A percentile compares a stretch with the other conserved stretches of the same genome.
phyloP scores from a whole-genome alignment of 441 rosid species.

The Arabidopsis lyrata region DNA sequence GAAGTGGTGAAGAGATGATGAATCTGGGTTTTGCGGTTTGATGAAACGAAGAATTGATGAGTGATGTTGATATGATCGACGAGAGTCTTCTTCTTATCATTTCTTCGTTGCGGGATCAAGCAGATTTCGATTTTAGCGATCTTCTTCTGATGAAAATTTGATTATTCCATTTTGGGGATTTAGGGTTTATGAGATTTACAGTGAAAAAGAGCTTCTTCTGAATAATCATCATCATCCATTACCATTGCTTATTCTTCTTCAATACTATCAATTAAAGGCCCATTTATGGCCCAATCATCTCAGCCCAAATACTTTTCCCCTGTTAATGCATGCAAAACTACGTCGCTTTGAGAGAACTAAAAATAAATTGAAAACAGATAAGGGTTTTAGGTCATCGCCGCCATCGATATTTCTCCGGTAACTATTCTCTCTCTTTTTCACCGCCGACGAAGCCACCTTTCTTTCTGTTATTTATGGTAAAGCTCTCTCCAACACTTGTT shows the following conservation, averaged over 20 bases:
- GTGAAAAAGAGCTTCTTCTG: conserved; percentile 20
- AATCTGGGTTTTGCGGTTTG: conserved; percentile 32
- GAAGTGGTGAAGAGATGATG: conserved; percentile 27
- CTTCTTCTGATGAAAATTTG: too few species aligned
- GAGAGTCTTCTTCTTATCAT: conserved; percentile 65
- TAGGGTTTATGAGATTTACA: conserved; percentile 45
- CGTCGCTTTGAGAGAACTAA: too few species aligned
- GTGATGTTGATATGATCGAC: conserved; percentile 53
- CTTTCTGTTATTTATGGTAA: neutral
- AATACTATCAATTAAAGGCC: neutral
- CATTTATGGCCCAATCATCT: neutral
- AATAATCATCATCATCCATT: neutral
- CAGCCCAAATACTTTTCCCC: neutral
- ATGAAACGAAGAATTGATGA: conserved; percentile 44
- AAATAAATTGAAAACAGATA: too few species aligned
- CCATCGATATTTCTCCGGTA: conserved; percentile 31
- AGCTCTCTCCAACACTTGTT: too few species aligned
- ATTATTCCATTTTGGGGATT: conserved; percentile 35
- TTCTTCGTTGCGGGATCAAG: conserved; percentile 14
- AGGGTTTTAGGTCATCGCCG: conserved; percentile 35
- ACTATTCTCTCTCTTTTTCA: conserved; percentile 9
- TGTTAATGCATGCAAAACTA: too few species aligned
- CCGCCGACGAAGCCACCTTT: conserved; percentile 19
- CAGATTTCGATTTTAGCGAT: conserved; percentile 23
- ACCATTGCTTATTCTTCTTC: neutral